These are phyloP conservation scores for Diaporthe vexans DNA, from an alignment of 2,329 filamentous ascomycete species.

Conservation along the genomic window DNA sequence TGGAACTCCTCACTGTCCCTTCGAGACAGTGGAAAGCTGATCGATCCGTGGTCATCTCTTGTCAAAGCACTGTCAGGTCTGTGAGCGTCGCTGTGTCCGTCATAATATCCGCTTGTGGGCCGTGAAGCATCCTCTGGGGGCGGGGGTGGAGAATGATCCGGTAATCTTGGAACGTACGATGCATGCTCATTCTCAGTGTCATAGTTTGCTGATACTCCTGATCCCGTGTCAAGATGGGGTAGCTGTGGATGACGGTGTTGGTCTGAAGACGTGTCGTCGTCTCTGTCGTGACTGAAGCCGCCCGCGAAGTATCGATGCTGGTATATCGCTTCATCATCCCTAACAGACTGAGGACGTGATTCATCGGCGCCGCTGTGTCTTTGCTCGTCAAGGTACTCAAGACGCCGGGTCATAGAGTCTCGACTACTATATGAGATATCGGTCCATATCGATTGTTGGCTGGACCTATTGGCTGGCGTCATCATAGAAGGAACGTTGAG, in stretches of 20 bases:
- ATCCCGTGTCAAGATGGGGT: conserved; percentile 65
- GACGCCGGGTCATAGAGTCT: conserved; percentile 38
- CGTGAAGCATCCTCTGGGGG: conserved; percentile 56
- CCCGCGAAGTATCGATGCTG: conserved; percentile 36
- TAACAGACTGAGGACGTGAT: conserved; percentile 41
- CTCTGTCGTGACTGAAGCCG: conserved; percentile 15
- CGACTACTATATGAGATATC: conserved; percentile 61
- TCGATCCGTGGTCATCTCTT: conserved; percentile 57
- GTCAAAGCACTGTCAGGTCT: conserved; percentile 58
- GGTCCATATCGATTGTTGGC: conserved; percentile 72
- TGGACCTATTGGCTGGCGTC: conserved; percentile 61
- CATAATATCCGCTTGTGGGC: conserved; percentile 57
- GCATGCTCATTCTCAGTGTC: conserved; percentile 30
- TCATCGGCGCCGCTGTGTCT: conserved; percentile 60
- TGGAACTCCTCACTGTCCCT: conserved; percentile 62
- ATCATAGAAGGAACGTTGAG: conserved; percentile 62
- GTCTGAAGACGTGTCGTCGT: conserved; percentile 27
- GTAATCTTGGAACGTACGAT: conserved; percentile 51
- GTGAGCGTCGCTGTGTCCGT: conserved; percentile 58
- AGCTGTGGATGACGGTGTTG: conserved; percentile 54
- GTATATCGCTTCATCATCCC: conserved; percentile 38
- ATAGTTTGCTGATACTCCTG: conserved; percentile 63
- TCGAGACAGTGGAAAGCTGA: conserved; percentile 59
- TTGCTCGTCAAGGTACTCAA: conserved; percentile 39
- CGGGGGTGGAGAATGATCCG: conserved; percentile 66